These are phyloP conservation scores for Talaromyces ruber DNA, from an alignment of 495 filamentous ascomycete species.

Conservation along the genomic window DNA sequence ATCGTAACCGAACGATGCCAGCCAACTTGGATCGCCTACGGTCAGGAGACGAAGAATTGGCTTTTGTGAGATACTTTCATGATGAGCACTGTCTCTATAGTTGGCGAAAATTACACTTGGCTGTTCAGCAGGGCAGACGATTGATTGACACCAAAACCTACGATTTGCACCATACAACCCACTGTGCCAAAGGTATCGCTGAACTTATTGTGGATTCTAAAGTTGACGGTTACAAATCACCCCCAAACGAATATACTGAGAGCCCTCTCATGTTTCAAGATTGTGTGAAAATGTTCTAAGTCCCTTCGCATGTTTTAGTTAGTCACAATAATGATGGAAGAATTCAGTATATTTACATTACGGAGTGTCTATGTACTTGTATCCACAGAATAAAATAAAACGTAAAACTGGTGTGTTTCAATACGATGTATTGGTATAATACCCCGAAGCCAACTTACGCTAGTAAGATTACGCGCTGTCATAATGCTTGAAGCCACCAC, in stretches of 20 bases:
- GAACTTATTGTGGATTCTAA: background rate
- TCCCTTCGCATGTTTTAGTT: too few species aligned
- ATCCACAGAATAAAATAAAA: too few species aligned
- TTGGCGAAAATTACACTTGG: slow-evolving; percentile 1
- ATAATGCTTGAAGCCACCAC: too few species aligned
- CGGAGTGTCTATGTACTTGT: too few species aligned
- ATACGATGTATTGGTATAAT: too few species aligned
- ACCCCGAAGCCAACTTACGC: too few species aligned
- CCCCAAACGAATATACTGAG: background rate
- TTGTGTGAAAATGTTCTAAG: background rate
- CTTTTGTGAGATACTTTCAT: slow-evolving; percentile 1
- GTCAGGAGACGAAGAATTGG: slow-evolving; percentile 1
- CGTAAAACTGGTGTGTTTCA: too few species aligned
- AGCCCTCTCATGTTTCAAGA: slow-evolving; percentile 5
- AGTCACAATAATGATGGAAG: too few species aligned
- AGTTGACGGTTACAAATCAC: background rate
- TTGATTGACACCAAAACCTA: slow-evolving; percentile 5
- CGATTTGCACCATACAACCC: slow-evolving; percentile 5
- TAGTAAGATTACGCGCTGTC: too few species aligned
- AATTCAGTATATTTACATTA: too few species aligned
- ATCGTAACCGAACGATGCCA: slow-evolving; percentile 1
- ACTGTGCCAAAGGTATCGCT: slow-evolving; percentile 4
- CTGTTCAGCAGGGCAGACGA: background rate
- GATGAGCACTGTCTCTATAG: slow-evolving; percentile 4
- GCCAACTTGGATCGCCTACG: slow-evolving; percentile 1